Evolutionary conservation across 2,329 filamentous ascomycete genomes (phyloP), one percentile per base, ranked within the genome.

Genomic region (Diplodia sapinea): DNA sequence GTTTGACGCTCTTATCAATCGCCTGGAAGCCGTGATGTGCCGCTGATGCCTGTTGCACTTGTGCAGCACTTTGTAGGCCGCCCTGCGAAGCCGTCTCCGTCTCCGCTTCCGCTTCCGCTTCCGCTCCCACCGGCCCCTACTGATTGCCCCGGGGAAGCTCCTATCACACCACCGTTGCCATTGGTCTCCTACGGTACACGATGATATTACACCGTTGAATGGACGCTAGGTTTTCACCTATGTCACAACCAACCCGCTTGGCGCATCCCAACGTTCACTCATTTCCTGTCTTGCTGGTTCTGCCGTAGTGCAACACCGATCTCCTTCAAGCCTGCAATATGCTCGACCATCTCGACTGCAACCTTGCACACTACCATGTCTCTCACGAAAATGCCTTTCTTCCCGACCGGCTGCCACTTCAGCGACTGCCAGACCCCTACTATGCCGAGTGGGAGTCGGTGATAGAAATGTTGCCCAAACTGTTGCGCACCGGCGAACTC

Each of bases 401-500:
- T 54, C 92, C 93, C 1, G 83, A 89, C 67, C 87, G 90, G 70
- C 79, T 89, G 33, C 93, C 93, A 40, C 81, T 96, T 70, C 87
- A 88, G 68, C 83, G 86, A 67, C 86, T 96, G 15, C 89, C 91
- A 15, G 90, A 96, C 73, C 87, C 89, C 4, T 95, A 95, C 81
- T 97, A 96, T 79, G 89, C 91, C 78, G 91, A 91, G 75, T 97
- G 93, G 93, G 93, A 97, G 79, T 85, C 88, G 54, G 86, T 95
- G 59, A 86, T 88, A 49, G 85, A 88, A 70, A 93, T 94, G 73
- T 83, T 97, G 17, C 92, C 94, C 77, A 84, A 86, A 1, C 83
- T 96, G 62, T 87, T 96, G 64, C 84, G 94, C 65, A 92, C 87
- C 76, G 89, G 89, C 74, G 87, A 91, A 65, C 84, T 96, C 68